These are phyloP conservation scores for Chimonanthus salicifolius DNA, from an alignment of 164 flowering plant species.

Conservation along the genomic window DNA sequence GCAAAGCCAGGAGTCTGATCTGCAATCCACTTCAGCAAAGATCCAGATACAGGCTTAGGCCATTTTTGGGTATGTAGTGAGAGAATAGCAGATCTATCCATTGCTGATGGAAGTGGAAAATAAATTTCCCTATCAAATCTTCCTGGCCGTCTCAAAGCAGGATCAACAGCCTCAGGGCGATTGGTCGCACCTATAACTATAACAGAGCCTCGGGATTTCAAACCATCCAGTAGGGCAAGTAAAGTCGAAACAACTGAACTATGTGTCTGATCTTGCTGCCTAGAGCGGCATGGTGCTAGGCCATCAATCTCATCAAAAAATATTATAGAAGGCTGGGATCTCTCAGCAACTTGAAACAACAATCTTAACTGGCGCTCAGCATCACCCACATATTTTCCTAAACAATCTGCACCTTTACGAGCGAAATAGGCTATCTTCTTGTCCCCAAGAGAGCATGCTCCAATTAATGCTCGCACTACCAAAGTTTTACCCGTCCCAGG, in stretches of 20 bases:
- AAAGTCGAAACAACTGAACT: slow-evolving; percentile 95
- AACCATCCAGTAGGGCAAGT: slow-evolving; percentile 91
- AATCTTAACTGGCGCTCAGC: slow-evolving; percentile 96
- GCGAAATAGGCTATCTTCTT: slow-evolving; percentile 93
- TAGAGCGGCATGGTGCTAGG: slow-evolving; percentile 76
- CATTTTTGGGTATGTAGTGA: slow-evolving; percentile 85
- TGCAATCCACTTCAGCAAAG: slow-evolving; percentile 72
- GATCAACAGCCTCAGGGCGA: slow-evolving; percentile 96
- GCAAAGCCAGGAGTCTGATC: slow-evolving; percentile 83
- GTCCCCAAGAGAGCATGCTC: slow-evolving; percentile 95
- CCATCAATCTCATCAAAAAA: slow-evolving; percentile 99
- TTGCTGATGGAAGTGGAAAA: slow-evolving; percentile 86
- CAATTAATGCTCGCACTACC: slow-evolving; percentile 86
- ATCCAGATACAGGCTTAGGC: slow-evolving; percentile 80
- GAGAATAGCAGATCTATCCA: slow-evolving; percentile 86
- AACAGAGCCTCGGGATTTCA: slow-evolving; percentile 96
- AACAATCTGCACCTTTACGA: slow-evolving; percentile 98
- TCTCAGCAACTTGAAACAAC: slow-evolving; percentile 96
- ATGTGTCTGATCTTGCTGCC: slow-evolving; percentile 98
- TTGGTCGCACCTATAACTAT: slow-evolving; percentile 98
- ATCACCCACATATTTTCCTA: slow-evolving; percentile 99
- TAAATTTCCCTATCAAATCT: slow-evolving; percentile 97
- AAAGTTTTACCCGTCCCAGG: slow-evolving; percentile 99
- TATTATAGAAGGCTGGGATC: slow-evolving; percentile 92
- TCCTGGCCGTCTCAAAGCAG: slow-evolving; percentile 96